Evolutionary conservation across 805 yeast species (phyloP), one percentile per base, ranked within the genome.

Genomic region (Kockiozyma suomiensis): DNA sequence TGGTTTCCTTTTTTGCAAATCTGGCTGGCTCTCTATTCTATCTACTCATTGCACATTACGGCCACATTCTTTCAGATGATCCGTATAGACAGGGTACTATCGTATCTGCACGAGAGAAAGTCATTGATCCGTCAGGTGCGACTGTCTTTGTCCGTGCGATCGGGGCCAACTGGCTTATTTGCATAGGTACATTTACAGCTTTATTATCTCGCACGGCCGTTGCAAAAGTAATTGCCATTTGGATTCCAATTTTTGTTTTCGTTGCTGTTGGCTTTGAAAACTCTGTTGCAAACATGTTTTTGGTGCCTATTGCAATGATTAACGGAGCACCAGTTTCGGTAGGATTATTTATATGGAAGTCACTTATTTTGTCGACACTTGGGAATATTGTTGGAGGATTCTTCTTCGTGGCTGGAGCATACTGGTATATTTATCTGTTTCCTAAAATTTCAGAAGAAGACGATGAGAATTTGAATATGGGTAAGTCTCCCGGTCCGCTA

Each of bases 381-480:
- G 96, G 96, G 0, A 89, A 89, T 70, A 81, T 85, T 0, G 78
- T 89, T 32, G 96, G 96, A n/a, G 96, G 96, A 0, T 70, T 80
- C 0, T 76, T 82, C 32, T 89, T 89, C 70, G 85, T 86, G 4
- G 67, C 85, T 2, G 76, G 81, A 0, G 73, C 87, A 10, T 90
- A 94, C 7, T 89, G 84, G 81, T 89, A 87, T 68, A 76, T 86
- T 61, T 96, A 89, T 70, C 69, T 89, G 50, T 45, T 33, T 25
- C 52, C 51, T 21, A n/a, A 43, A 4, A 61, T 41, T 15, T 38
- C 33, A 2, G 59, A 45, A 10, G 79, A 72, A 10, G 75, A 72
- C 45, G 81, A 78, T 19, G 50, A 42, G 25, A 49, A 49, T 37
- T 26, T 58, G 19, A 54, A 54, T 40, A 52, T 41, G 17, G 49